Percentiles rank a stretch among this genome's conserved stretches.
phyloP scores from a whole-genome alignment of 2,329 filamentous ascomycete species.

The Cladosporium halotolerans region DNA sequence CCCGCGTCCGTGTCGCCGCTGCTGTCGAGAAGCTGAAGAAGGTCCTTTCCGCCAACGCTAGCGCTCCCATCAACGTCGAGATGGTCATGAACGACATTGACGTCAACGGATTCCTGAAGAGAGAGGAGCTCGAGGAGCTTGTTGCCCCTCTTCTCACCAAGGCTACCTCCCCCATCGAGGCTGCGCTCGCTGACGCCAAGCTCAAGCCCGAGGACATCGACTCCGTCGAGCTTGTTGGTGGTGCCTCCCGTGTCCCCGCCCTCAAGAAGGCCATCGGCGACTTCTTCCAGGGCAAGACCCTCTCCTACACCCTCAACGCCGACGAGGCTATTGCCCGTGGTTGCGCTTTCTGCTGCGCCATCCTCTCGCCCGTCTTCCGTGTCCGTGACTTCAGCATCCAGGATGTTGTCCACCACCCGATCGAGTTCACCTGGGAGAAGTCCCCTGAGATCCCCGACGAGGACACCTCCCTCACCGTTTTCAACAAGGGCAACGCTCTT shows the following conservation, averaged over 20 bases:
- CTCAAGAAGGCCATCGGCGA: slow-evolving; percentile 83
- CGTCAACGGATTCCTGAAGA: slow-evolving; percentile 80
- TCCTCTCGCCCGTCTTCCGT: slow-evolving; percentile 94
- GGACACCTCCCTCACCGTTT: slow-evolving; percentile 93
- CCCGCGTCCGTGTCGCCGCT: slow-evolving; percentile 75
- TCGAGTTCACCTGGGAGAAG: slow-evolving; percentile 99
- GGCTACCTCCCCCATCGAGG: slow-evolving; percentile 69
- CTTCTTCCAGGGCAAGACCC: slow-evolving; percentile 84
- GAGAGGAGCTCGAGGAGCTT: slow-evolving; percentile 88
- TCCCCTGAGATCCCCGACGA: slow-evolving; percentile 96
- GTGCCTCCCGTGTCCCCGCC: slow-evolving; percentile 85
- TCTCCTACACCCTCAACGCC: slow-evolving; percentile 96
- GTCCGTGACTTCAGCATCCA: slow-evolving; percentile 97
- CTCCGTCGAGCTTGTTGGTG: slow-evolving; percentile 85
- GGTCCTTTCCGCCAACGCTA: slow-evolving; percentile 89
- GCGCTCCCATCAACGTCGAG: slow-evolving; percentile 91
- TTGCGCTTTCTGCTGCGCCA: slow-evolving; percentile 95
- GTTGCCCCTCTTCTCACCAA: slow-evolving; percentile 76
- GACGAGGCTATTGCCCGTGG: slow-evolving; percentile 95
- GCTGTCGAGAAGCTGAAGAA: slow-evolving; percentile 98
- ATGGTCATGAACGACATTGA: slow-evolving; percentile 98
- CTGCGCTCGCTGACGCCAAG: slow-evolving; percentile 90
- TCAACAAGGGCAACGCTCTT: slow-evolving; percentile 94
- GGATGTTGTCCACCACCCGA: slow-evolving; percentile 96
- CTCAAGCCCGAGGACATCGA: slow-evolving; percentile 90